These are phyloP conservation scores for Collariella sp. DNA, from an alignment of 495 filamentous ascomycete species.

Conservation along the genomic window DNA sequence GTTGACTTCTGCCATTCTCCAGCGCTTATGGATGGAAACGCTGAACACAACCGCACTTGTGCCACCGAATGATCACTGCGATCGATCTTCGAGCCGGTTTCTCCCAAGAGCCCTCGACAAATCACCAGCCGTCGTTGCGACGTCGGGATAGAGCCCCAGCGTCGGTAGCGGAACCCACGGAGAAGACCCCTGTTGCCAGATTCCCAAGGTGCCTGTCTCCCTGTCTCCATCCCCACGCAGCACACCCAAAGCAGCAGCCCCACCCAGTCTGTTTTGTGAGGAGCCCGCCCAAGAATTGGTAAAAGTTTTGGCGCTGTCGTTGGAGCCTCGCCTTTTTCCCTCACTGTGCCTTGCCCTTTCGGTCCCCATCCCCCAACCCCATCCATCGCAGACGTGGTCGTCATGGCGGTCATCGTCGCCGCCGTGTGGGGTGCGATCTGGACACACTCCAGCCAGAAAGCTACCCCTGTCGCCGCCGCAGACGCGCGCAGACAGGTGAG, in stretches of 20 bases:
- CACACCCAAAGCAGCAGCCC: background rate
- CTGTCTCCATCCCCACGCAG: too few relatives aligned
- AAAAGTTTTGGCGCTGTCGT: slow-evolving; percentile 11
- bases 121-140: slow-evolving; percentile 2
- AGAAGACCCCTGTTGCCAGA: slow-evolving; percentile 8
- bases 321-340: slow-evolving; percentile 11
- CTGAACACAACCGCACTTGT: background rate
- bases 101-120: background rate
- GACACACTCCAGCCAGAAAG: slow-evolving; percentile 5
- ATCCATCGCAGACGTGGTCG: slow-evolving; percentile 7
- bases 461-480: slow-evolving; percentile 12
- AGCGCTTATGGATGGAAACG: background rate
- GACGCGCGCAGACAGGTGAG: slow-evolving; percentile 8
- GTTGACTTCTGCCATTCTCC: background rate
- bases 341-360: slow-evolving; percentile 5
- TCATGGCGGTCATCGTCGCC: slow-evolving; percentile 16
- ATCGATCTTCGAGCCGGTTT: background rate
- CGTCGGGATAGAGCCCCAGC: slow-evolving; percentile 8
- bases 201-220: background rate
- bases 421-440: slow-evolving; percentile 18
- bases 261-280: slow-evolving; percentile 6
- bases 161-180: slow-evolving; percentile 2
- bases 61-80: background rate
- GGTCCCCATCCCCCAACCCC: slow-evolving; percentile 2
- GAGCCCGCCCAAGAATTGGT: slow-evolving; percentile 1